phyloP scores from a whole-genome alignment of 306 rosid genomes.

The Pueraria montana region DNA sequence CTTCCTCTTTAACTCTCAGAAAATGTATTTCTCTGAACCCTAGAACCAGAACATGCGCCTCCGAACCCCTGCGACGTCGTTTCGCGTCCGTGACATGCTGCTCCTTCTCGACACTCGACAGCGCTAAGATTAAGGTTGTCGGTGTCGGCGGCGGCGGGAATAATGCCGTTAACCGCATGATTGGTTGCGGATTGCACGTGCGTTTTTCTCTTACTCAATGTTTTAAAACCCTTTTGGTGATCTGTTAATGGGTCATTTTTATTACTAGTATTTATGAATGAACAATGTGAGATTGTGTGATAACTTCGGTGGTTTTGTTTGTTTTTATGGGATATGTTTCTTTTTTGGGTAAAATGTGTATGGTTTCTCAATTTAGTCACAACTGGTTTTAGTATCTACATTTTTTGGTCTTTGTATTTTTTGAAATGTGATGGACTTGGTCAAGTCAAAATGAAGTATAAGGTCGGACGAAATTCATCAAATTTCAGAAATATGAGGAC shows the following conservation, averaged over 20 bases:
- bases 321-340: neutral
- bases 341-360: neutral
- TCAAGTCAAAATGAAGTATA: neutral
- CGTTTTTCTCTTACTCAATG: conserved; percentile 31
- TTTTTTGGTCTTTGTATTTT: neutral
- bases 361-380: neutral
- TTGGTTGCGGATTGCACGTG: conserved; percentile 88
- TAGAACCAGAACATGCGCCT: conserved; percentile 40
- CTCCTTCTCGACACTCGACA: conserved; percentile 67
- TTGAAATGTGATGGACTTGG: neutral
- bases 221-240: no score
- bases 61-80: conserved; percentile 47
- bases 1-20: conserved; percentile 31
- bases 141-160: conserved; percentile 98
- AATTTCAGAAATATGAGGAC: neutral
- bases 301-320: conserved; percentile 4
- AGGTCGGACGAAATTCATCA: neutral
- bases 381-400: neutral
- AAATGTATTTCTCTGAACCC: conserved; percentile 46
- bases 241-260: neutral
- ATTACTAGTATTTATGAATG: neutral
- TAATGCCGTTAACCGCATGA: conserved; percentile 98
- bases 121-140: conserved; percentile 91
- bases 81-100: conserved; percentile 51
- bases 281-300: neutral